A percentile compares a stretch with the other conserved stretches of the same genome.
Conservation (phyloP, 805 yeast species). For the Lipomyces kockii region DNA sequence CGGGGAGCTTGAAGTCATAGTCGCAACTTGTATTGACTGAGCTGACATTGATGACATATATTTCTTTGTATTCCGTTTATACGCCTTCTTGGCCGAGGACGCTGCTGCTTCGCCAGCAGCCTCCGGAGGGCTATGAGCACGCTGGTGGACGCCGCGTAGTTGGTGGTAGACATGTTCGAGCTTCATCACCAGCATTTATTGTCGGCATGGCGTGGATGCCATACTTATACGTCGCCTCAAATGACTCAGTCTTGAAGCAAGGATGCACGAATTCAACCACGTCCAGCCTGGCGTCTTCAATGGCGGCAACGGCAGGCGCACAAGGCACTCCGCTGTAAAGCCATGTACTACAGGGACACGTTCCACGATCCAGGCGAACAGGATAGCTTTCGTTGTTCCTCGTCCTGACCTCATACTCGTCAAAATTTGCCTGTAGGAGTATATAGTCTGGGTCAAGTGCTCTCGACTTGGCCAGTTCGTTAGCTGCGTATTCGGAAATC, state of each 20-base stretch:
- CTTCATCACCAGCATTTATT: not conserved
- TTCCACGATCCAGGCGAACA: not conserved
- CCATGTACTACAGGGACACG: too few species aligned
- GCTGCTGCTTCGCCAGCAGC: too few species aligned
- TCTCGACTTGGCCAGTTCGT: too few species aligned
- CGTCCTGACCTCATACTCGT: not conserved
- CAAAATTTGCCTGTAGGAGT: too few species aligned
- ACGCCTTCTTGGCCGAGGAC: not conserved
- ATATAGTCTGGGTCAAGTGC: too few species aligned
- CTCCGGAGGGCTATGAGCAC: not conserved
- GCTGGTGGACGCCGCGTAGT: not conserved
- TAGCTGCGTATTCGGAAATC: too few species aligned
- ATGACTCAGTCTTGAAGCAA: not conserved
- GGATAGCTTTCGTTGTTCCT: not conserved
- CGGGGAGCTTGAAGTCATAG: not conserved
- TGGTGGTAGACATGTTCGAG: not conserved
- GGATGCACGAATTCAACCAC: too few species aligned
- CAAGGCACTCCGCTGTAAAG: too few species aligned
- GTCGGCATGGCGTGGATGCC: constrained; percentile 2
- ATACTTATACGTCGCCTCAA: not conserved
- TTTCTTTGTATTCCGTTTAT: not conserved
- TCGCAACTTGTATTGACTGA: too few species aligned
- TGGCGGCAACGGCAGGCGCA: too few species aligned
- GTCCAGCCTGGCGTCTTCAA: too few species aligned
- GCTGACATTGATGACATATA: not conserved